Evolutionary conservation across 176 grass and related monocot species (phyloP).

Genomic region (Poa annua): DNA sequence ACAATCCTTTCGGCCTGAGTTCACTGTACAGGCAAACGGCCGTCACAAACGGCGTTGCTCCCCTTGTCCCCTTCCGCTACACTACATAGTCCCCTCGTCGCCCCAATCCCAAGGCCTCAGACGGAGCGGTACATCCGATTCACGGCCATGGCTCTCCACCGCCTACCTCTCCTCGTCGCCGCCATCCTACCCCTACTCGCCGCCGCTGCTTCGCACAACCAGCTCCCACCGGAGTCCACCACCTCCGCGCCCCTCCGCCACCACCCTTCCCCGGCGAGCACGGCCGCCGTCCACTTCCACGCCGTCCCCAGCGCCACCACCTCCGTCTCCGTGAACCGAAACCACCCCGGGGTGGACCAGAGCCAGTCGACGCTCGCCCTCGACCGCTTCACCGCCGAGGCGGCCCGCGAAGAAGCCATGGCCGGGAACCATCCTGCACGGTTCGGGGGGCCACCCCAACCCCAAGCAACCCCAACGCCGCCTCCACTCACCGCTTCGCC

Average conservation of each 20-base stretch:
- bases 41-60: background rate
- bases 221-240: background rate
- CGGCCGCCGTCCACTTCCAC: slow-evolving; percentile 23
- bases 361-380: slow-evolving; percentile 34
- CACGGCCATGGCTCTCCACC: slow-evolving; percentile 35
- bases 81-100: background rate
- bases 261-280: slow-evolving; percentile 15
- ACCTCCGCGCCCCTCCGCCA: background rate
- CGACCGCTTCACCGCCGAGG: slow-evolving; percentile 6
- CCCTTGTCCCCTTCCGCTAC: background rate
- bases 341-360: slow-evolving; percentile 5
- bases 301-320: background rate
- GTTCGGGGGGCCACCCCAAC: background rate
- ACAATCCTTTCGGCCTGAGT: background rate
- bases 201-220: background rate
- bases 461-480: background rate
- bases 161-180: slow-evolving; percentile 23
- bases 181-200: slow-evolving; percentile 15
- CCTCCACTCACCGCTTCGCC: background rate
- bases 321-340: slow-evolving; percentile 45
- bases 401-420: slow-evolving; percentile 15
- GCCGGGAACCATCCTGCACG: background rate
- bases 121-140: background rate
- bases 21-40: background rate
- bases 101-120: too few species aligned